Evolutionary conservation across 768 basidiomycete genomes (phyloP).

Genomic region (Termitomyces sp.): DNA sequence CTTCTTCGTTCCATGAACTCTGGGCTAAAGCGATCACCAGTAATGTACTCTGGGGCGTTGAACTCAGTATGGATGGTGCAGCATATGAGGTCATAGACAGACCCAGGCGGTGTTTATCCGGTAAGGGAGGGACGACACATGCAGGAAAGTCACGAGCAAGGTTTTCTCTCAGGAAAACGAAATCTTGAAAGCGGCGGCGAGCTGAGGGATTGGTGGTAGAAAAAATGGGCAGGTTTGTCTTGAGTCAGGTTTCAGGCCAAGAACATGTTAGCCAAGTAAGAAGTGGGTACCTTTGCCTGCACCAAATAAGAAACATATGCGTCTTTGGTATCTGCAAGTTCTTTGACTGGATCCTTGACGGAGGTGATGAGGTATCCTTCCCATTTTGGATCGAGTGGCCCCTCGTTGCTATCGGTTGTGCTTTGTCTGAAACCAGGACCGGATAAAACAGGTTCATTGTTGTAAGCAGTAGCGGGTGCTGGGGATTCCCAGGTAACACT

Average conservation of each 20-base stretch:
- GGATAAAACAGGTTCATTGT: constrained; percentile 39
- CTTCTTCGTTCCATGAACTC: constrained; percentile 96
- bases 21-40: constrained; percentile 94
- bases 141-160: constrained; percentile 92
- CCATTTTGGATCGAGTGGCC: constrained; percentile 88
- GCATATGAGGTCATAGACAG: constrained; percentile 25
- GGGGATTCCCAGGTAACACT: constrained; percentile 89
- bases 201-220: constrained; percentile 69
- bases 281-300: constrained; percentile 66
- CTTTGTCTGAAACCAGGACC: constrained; percentile 84
- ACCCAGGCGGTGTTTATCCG: constrained; percentile 97
- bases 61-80: constrained; percentile 2
- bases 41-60: constrained; percentile 77
- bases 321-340: constrained; percentile 95
- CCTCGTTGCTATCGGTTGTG: constrained; percentile 65
- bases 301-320: constrained; percentile 95
- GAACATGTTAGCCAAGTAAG: neutral
- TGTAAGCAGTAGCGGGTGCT: constrained; percentile 46
- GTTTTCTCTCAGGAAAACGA: constrained; percentile 88
- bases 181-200: constrained; percentile 94
- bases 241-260: constrained; percentile 10
- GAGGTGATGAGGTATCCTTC: constrained; percentile 80
- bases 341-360: constrained; percentile 93
- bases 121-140: constrained; percentile 95
- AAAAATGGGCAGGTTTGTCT: constrained; percentile 93